Evolutionary conservation across 2,329 filamentous ascomycete genomes (phyloP), one percentile per base, ranked within the genome.

Genomic region (Xylaria sp.): DNA sequence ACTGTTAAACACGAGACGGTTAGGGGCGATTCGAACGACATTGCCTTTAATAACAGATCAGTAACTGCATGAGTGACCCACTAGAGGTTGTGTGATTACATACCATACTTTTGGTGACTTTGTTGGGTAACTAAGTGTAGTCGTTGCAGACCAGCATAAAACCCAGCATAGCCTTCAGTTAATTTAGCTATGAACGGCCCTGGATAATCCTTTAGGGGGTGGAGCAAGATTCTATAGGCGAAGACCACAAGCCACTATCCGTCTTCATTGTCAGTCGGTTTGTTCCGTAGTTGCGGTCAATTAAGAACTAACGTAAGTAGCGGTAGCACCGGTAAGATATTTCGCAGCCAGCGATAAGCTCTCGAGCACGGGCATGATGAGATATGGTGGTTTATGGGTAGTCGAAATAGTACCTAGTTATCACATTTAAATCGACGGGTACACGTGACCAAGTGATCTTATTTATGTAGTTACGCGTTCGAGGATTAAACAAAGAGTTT

Each of bases 61-160:
- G 6, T 23, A 3, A 15, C 58, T 20, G 11, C 31, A 23, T n/a
- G 15, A 9, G 26, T 3, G 7, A n/a, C 31, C 7, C 7, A 23
- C 7, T 20, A 6, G 11, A 17, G 13, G 23, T 11, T 31, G 56
- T n/a, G 13, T 11, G 9, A 58, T 59, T 10, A 61, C 66, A 56
- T 65, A 72, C 71, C 71, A 58, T 73, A 73, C 49, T 69, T 69
- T 10, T 56, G 48, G 23, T 72, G 70, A 23, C 65, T 60, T 31
- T 63, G 48, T 10, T 67, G 44, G 15, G 63, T 73, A 10, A 59
- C 49, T 17, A 73, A 49, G 54, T 72, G 70, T 11, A 69, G 64
- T 59, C 63, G 40, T 63, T 57, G 53, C 2, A 44, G 6, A 9
- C 40, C 54, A 31, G 71, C 69, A 40, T 69, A 65, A 49, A 61